phyloP scores from a whole-genome alignment of 805 yeast genomes.

The Suhomyces xylopsoci region DNA sequence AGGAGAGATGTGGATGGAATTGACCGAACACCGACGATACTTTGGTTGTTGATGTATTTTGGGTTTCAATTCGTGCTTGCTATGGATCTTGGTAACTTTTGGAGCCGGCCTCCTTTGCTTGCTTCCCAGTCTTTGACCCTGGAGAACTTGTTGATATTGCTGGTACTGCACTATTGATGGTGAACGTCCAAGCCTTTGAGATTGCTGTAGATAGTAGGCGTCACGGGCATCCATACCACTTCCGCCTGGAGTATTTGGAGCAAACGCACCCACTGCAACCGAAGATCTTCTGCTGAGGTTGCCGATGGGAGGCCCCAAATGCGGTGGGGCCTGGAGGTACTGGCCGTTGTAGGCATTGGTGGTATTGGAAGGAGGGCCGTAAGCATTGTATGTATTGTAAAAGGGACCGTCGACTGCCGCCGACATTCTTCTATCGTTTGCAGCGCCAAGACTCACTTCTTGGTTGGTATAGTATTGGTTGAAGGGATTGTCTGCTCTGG shows the following conservation, averaged over 20 bases:
- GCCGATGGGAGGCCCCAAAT: constrained; percentile 9
- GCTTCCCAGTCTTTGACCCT: constrained; percentile 12
- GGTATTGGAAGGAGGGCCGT: constrained; percentile 1
- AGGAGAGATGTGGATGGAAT: constrained; percentile 70
- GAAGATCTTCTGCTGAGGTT: constrained; percentile 20
- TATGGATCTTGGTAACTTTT: constrained; percentile 38
- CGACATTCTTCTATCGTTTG: constrained; percentile 34
- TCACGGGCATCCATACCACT: constrained; percentile 7
- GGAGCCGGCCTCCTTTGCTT: constrained; percentile 41
- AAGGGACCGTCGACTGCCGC: constrained; percentile 34
- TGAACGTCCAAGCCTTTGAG: constrained; percentile 21
- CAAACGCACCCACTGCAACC: constrained; percentile 10
- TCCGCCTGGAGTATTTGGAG: constrained; percentile 6
- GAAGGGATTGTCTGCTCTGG: constrained; percentile 45
- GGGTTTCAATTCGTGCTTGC: constrained; percentile 58
- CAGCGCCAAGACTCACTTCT: constrained; percentile 28
- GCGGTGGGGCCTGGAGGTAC: constrained; percentile 9
- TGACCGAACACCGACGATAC: constrained; percentile 65
- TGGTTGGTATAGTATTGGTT: constrained; percentile 39
- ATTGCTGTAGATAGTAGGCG: constrained; percentile 10
- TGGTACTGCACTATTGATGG: constrained; percentile 33
- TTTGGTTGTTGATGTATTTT: constrained; percentile 59
- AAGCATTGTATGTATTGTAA: constrained; percentile 16
- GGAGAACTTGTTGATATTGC: constrained; percentile 29
- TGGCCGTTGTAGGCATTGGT: constrained; percentile 6